phyloP scores from a whole-genome alignment of 805 yeast genomes.

The Teunomyces panamensis region DNA sequence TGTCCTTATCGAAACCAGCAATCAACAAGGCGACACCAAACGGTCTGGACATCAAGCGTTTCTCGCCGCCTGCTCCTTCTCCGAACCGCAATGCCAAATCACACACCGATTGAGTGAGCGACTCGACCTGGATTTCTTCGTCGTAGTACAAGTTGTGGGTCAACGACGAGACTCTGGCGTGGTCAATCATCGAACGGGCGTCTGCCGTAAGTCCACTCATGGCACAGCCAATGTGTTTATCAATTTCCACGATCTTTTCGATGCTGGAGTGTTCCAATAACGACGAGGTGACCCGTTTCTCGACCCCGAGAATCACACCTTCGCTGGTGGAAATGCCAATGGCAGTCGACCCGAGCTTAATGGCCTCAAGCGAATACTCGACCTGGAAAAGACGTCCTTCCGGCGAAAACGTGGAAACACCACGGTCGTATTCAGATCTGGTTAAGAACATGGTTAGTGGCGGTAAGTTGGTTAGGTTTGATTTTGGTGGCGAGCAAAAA shows the following conservation, averaged over 20 bases:
- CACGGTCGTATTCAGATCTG: slow-evolving; percentile 99
- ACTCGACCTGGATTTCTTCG: slow-evolving; percentile 88
- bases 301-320: slow-evolving; percentile 95
- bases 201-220: slow-evolving; percentile 99
- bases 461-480: background rate
- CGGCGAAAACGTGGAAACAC: slow-evolving; percentile 97
- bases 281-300: slow-evolving; percentile 92
- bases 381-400: slow-evolving; percentile 98
- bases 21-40: slow-evolving; percentile 96
- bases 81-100: slow-evolving; percentile 96
- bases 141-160: slow-evolving; percentile 88
- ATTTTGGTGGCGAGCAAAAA: background rate
- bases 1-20: slow-evolving; percentile 90
- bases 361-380: slow-evolving; percentile 96
- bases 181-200: slow-evolving; percentile 98
- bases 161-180: slow-evolving; percentile 86
- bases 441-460: slow-evolving; percentile 70
- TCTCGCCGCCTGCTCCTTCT: slow-evolving; percentile 96
- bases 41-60: slow-evolving; percentile 94
- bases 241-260: slow-evolving; percentile 95
- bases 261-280: slow-evolving; percentile 88
- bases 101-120: slow-evolving; percentile 94
- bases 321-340: slow-evolving; percentile 94
- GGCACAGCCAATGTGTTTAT: slow-evolving; percentile 93
- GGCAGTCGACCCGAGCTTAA: slow-evolving; percentile 96